Base-by-base conservation (phyloP, 192 early-diverging fungal genomes). In the Chytriomyces confervae region DNA sequence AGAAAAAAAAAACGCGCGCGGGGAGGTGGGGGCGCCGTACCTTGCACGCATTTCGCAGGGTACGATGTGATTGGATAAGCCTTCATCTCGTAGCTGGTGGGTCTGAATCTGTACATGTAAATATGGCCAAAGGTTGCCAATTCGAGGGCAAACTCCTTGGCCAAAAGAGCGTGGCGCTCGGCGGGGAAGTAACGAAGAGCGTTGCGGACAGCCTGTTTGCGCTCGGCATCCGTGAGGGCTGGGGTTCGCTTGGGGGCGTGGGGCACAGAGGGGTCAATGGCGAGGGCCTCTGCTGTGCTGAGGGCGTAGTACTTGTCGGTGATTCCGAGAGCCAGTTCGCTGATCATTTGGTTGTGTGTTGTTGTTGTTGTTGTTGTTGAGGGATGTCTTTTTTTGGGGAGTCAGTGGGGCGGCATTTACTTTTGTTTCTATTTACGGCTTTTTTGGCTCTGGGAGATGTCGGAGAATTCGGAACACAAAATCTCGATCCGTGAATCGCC, bases 221-320 rank as follows among this genome's bases (percentile, higher is more conserved):
- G 57, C 45, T 77, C 76, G 43, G 76, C 76, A 6, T 60, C 53
- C 2, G 66, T 70, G 23, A 77, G 67, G 20, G 46, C 69, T 11
- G 66, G 76, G 27, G 69, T 70, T 16, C 76, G 43, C 60, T 77
- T 77, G n/a, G 76, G 76, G 8, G 76, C 76, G 50, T 77, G 76
- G 13, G 76, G 76, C 8, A 77, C 76, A 0, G 76, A 77, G 13
- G 76, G 76, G 61, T 77, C 76, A 66, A 62, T 47, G 11, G 43
- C n/a, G 29, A 77, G 20, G 23, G 46, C 50, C 45, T 77, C 11
- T 11, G 3, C 50, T 4, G 23, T 36, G 66, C 67, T 61, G 57
- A 68, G 76, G 20, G 48, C 29, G 48, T 70, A 77, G 76, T 62
- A 77, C 51, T 73, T 62, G 18, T 57, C 53, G 67, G 66, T 70